Percentiles rank a stretch among this genome's conserved stretches.
Conservation (phyloP, 306 rosid genomes). For the Medicago ruthenica region DNA sequence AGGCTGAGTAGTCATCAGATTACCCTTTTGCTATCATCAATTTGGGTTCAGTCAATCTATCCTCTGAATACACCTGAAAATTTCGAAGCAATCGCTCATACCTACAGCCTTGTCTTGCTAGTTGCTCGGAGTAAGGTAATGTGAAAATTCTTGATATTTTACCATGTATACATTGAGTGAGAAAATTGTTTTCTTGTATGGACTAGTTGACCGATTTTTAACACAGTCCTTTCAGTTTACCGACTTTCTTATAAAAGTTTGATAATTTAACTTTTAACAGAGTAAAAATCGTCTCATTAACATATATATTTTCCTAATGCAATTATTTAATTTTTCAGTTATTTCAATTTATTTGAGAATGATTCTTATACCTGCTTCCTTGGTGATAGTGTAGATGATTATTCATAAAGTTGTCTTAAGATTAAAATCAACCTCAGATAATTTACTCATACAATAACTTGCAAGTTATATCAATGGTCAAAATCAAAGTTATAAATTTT, state of each 20-base stretch:
- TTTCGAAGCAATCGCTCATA: slow-evolving; percentile 96
- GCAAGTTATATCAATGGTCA: not conserved
- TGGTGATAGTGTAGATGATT: not conserved
- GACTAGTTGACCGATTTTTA: slow-evolving; percentile 6
- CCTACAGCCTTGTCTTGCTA: slow-evolving; percentile 84
- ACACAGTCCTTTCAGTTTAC: not conserved
- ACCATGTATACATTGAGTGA: slow-evolving; percentile 1
- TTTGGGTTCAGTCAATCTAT: slow-evolving; percentile 85
- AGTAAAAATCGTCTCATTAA: too few relatives aligned
- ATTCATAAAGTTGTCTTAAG: not conserved
- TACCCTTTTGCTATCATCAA: slow-evolving; percentile 82
- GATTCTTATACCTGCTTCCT: not conserved
- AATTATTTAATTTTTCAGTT: not conserved
- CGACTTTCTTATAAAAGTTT: not conserved
- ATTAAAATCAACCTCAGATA: slow-evolving; percentile 15
- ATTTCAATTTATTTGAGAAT: not conserved
- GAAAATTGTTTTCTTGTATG: not conserved
- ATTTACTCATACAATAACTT: slow-evolving; percentile 4
- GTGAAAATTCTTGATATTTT: slow-evolving; percentile 11
- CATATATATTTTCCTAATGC: too few relatives aligned
- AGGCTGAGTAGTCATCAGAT: slow-evolving; percentile 94
- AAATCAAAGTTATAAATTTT: not conserved
- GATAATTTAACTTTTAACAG: too few relatives aligned
- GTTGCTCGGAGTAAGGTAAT: slow-evolving; percentile 89
- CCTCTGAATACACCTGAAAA: slow-evolving; percentile 78